Evolutionary conservation across 2,329 filamentous ascomycete species (phyloP), one percentile per base, ranked within the genome.

Genomic region (Ceratocystis lukuohia): DNA sequence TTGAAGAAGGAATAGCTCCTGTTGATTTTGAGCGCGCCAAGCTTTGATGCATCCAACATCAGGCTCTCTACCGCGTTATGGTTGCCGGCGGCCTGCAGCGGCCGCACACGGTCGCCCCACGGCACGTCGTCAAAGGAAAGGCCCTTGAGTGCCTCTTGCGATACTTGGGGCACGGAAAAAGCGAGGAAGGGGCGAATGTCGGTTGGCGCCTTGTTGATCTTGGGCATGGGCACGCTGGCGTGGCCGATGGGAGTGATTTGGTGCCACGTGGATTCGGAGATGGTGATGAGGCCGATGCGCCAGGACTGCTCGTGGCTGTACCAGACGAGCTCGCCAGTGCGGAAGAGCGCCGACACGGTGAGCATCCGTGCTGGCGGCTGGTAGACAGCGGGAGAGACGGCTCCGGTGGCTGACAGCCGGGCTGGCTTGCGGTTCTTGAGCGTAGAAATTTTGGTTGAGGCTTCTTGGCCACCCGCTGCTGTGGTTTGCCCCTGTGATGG

Each of bases 111-210:
- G 2, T 69, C 69, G 5, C 76, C 73, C 80, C 80, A 82, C 8
- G 75, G 71, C 12, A 80, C 71, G 2, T 77, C 73, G 12, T 78
- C 75, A 69, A 79, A 78, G 0, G 72, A 68, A 61, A 75, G 75
- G 20, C 75, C 74, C 66, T 74, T 74, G 5, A 80, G 70, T 3
- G 77, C 75, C 0, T 74, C 70, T 8, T 78, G 70, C 10, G 72
- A 71, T 7, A 80, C 75, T 1, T 74, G 73, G 0, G 80, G 80
- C 0, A 82, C 79, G 10, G 77, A 80, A 67, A 80, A 82, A 10
- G 80, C 79, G 48, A 80, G 74, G 69, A 81, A 82, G 1, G 80
- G 80, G 2, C 80, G 76, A 70, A 81, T 75, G 20, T 80, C 77
- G 3, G 69, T 71, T 59, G 77, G 75, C 0, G 71, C 61, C 67